These are phyloP conservation scores for Amylostereum areolatum DNA, from an alignment of 1,284 basidiomycete species.

Conservation along the genomic window DNA sequence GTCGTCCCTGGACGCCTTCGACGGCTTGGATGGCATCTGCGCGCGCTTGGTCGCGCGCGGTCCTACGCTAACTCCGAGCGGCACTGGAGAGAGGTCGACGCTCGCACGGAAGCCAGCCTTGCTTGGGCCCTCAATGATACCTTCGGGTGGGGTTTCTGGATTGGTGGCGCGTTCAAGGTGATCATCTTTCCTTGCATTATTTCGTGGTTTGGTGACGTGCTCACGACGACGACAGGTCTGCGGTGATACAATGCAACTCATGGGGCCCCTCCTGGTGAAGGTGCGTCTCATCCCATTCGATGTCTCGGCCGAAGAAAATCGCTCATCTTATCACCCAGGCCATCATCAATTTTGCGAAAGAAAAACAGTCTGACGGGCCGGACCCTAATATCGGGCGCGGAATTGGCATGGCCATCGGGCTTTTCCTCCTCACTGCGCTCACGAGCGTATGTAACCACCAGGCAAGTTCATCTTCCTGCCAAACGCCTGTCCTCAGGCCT, in stretches of 20 bases:
- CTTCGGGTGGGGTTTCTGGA: conserved; percentile 66
- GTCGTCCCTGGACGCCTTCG: conserved; percentile 31
- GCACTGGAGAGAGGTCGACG: conserved; percentile 45
- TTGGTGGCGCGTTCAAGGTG: conserved; percentile 51
- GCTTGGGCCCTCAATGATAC: conserved; percentile 69
- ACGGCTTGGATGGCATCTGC: conserved; percentile 41
- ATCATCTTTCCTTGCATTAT: not conserved
- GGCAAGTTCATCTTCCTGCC: conserved; percentile 24
- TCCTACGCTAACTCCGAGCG: conserved; percentile 32
- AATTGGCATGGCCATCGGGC: conserved; percentile 65
- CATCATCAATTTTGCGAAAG: conserved; percentile 65
- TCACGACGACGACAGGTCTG: conserved; percentile 30
- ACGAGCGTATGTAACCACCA: conserved; percentile 60
- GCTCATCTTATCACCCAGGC: conserved; percentile 25
- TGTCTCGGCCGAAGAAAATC: too few species aligned
- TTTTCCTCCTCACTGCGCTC: conserved; percentile 58
- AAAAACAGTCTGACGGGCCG: conserved; percentile 25
- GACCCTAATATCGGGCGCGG: conserved; percentile 56
- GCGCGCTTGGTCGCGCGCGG: conserved; percentile 22
- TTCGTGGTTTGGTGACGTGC: too few species aligned
- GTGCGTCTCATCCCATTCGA: conserved; percentile 19
- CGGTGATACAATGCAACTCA: conserved; percentile 56
- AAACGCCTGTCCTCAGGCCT: not conserved
- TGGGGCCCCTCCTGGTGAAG: conserved; percentile 62
- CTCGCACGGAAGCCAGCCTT: conserved; percentile 47